Conservation (phyloP, 1,284 basidiomycete species). For the Apiotrichum siamense region DNA sequence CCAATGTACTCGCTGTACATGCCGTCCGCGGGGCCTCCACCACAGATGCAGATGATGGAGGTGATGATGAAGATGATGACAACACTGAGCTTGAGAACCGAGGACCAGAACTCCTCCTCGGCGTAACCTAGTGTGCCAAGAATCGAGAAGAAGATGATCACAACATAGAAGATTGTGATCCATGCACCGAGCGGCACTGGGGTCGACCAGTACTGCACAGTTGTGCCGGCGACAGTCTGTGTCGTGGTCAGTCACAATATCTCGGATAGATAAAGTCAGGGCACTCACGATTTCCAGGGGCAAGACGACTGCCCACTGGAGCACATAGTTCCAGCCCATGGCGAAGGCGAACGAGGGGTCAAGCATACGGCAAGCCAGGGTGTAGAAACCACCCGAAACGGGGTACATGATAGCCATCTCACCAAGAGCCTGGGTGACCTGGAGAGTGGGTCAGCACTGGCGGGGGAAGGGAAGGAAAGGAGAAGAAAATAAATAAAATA, state of each 20-base stretch:
- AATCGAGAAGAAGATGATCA: constrained; percentile 28
- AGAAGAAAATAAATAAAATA: not conserved
- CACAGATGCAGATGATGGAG: constrained; percentile 35
- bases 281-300: constrained; percentile 41
- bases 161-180: constrained; percentile 43
- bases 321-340: constrained; percentile 46
- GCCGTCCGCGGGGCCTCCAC: constrained; percentile 38
- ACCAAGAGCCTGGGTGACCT: constrained; percentile 46
- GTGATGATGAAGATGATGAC: constrained; percentile 46
- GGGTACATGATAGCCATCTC: constrained; percentile 50
- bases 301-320: constrained; percentile 46
- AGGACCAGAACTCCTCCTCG: constrained; percentile 47
- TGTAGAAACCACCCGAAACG: constrained; percentile 50
- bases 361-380: constrained; percentile 41
- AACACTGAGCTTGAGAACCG: constrained; percentile 44
- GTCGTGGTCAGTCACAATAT: not conserved
- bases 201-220: constrained; percentile 41
- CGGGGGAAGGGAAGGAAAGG: not conserved
- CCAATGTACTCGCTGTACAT: constrained; percentile 30
- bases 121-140: constrained; percentile 42
- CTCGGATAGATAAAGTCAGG: not conserved
- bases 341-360: constrained; percentile 41
- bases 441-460: not conserved
- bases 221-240: constrained; percentile 43
- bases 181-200: constrained; percentile 40